Percentiles rank a stretch among this genome's conserved stretches.
phyloP scores from a whole-genome alignment of 2,329 filamentous ascomycete species.

The Geosmithia morbida region DNA sequence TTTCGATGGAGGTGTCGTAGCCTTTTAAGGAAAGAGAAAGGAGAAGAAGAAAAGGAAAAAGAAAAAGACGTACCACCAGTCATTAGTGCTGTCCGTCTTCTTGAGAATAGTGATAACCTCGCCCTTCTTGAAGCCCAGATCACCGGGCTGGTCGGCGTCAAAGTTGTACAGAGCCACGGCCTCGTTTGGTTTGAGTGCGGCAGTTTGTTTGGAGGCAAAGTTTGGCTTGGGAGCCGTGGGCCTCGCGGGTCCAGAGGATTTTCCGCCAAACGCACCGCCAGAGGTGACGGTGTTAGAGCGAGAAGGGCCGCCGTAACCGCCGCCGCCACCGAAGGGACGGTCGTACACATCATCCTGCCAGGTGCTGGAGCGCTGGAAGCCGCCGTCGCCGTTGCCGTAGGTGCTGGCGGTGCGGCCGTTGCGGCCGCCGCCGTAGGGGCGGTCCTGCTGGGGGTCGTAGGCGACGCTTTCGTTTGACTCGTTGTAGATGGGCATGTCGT shows the following conservation, averaged over 20 bases:
- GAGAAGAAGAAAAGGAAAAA: neutral
- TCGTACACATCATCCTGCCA: slow-evolving; percentile 70
- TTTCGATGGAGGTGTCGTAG: no score
- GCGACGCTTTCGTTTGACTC: slow-evolving; percentile 68
- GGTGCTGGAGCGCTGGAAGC: slow-evolving; percentile 47
- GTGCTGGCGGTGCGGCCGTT: slow-evolving; percentile 33
- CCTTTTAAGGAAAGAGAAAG: neutral
- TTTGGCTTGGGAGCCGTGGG: slow-evolving; percentile 84
- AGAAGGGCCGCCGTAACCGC: slow-evolving; percentile 13
- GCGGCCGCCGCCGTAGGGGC: slow-evolving; percentile 23
- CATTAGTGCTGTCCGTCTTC: slow-evolving; percentile 82
- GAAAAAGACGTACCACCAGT: slow-evolving; percentile 64
- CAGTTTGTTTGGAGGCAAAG: slow-evolving; percentile 46
- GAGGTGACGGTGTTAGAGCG: slow-evolving; percentile 36
- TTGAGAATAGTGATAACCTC: slow-evolving; percentile 92
- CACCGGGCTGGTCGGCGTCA: slow-evolving; percentile 82
- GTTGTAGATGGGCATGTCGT: slow-evolving; percentile 83
- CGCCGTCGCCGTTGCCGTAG: neutral
- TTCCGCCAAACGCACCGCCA: no score
- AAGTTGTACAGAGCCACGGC: slow-evolving; percentile 88
- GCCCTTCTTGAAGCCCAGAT: slow-evolving; percentile 93
- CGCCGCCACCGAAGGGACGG: slow-evolving; percentile 24
- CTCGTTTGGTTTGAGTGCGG: slow-evolving; percentile 52
- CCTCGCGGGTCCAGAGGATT: slow-evolving; percentile 46
- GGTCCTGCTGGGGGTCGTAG: slow-evolving; percentile 64